Percentiles rank a stretch among this genome's conserved stretches.
These are phyloP conservation scores for Trypanosoma vivax DNA, from an alignment of 208 protist species.

Conservation along the genomic window DNA sequence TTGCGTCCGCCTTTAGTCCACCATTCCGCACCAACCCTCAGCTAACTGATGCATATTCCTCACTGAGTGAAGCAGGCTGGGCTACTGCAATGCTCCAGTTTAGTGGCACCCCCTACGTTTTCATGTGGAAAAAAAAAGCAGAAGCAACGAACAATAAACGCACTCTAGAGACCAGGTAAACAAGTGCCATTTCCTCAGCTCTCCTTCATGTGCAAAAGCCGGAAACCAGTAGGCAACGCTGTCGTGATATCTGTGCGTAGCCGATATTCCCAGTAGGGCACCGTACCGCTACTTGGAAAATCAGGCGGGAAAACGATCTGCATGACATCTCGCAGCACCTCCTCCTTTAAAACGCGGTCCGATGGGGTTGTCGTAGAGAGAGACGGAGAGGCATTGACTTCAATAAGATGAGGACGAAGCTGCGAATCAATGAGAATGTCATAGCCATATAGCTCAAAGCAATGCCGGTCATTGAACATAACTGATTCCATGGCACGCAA, in stretches of 20 bases:
- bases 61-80: too few relatives aligned
- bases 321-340: conserved; percentile 72
- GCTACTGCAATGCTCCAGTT: too few relatives aligned
- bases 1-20: too few relatives aligned
- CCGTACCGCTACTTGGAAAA: conserved; percentile 44
- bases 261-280: conserved; percentile 81
- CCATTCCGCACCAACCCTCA: too few relatives aligned
- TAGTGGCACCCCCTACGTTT: too few relatives aligned
- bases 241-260: conserved; percentile 70
- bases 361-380: conserved; percentile 77
- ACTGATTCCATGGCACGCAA: conserved; percentile 84
- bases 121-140: not conserved
- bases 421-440: conserved; percentile 95
- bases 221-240: conserved; percentile 59
- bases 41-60: too few relatives aligned
- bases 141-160: not conserved
- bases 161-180: not conserved
- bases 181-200: not conserved
- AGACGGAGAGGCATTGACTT: conserved; percentile 93
- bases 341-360: conserved; percentile 81
- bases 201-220: conserved; percentile 27
- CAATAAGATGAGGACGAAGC: conserved; percentile 95
- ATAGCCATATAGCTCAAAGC: conserved; percentile 97
- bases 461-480: conserved; percentile 94
- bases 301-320: conserved; percentile 78